Evolutionary conservation across 257 asterid species (phyloP), one percentile per base, ranked within the genome.

Genomic region (Przewalskia tangutica): DNA sequence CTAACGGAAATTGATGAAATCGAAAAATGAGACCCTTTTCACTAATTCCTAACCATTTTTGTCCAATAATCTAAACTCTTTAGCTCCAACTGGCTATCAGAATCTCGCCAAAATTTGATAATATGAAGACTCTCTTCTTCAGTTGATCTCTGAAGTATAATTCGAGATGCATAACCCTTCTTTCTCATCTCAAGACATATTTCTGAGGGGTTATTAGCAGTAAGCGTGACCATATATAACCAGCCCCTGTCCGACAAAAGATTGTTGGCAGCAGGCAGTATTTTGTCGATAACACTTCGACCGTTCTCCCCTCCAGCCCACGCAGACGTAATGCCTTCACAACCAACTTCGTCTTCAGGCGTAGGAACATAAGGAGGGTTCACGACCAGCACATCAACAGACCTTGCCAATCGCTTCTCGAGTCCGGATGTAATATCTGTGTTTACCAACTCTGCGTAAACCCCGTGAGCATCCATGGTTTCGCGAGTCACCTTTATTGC

Each of bases 241-340:
- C 98, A 96, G 17, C 99, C 98, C 81, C 84, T 93, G 50, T 90
- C 95, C 2, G 98, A 96, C 88, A 96, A 86, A 79, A 96, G 93
- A 82, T 44, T 77, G 82, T 94, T 94, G 0, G 95, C 97, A 84
- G 91, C 91, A 0, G 97, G 97, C 90, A 96, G 86, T 79, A 96
- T 96, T 89, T 87, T 91, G 81, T 96, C 97, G 83, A 93, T 93
- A 54, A 96, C 98, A 2, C 88, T 83, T 76, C 97, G 82, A 0
- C 98, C 99, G 82, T 93, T 91, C 81, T 91, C 98, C 18, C 98
- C 98, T 53, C 99, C 99, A 0, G 98, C 98, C 98, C 99, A 96
- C 34, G 99, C 83, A 4, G 98, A 86, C 14, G 93, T 88, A 77
- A 96, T 93, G 56, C 99, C 99, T 4, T 58, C 50, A 66, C 91